Evolutionary conservation across 176 grass and related monocot genomes (phyloP).

Genomic region (Elymus sibiricus): DNA sequence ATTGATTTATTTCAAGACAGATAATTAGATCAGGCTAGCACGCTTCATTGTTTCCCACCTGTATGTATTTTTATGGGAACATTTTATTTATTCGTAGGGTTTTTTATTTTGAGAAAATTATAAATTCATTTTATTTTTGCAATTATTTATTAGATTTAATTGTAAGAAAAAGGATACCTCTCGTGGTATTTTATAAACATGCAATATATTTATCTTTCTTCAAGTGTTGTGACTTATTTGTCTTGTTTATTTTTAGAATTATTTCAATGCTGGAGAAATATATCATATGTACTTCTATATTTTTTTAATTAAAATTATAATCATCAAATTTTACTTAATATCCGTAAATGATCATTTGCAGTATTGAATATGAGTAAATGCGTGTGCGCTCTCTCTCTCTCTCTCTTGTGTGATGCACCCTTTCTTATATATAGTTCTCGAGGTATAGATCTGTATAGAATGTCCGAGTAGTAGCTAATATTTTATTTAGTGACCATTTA

Average conservation of each 20-base stretch:
- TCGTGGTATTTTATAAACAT: slow-evolving; percentile 7
- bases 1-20: slow-evolving; percentile 25
- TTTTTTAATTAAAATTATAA: too few relatives aligned
- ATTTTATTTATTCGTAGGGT: slow-evolving; percentile 19
- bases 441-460: background rate
- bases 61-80: too few relatives aligned
- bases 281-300: too few relatives aligned
- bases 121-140: slow-evolving; percentile 2
- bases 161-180: slow-evolving; percentile 11
- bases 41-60: background rate
- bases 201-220: background rate
- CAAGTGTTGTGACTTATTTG: background rate
- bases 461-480: background rate
- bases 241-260: background rate
- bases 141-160: slow-evolving; percentile 25
- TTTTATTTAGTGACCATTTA: background rate
- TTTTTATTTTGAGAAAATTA: slow-evolving; percentile 4
- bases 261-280: background rate
- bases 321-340: too few relatives aligned
- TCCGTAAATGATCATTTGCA: too few relatives aligned
- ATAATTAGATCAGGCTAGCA: slow-evolving; percentile 32
- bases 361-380: too few relatives aligned
- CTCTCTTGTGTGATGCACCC: background rate
- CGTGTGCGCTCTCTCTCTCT: background rate
- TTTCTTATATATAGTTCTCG: background rate